Evolutionary conservation across 2,329 filamentous ascomycete genomes (phyloP), one percentile per base, ranked within the genome.

Genomic region (Rutstroemia sp.): DNA sequence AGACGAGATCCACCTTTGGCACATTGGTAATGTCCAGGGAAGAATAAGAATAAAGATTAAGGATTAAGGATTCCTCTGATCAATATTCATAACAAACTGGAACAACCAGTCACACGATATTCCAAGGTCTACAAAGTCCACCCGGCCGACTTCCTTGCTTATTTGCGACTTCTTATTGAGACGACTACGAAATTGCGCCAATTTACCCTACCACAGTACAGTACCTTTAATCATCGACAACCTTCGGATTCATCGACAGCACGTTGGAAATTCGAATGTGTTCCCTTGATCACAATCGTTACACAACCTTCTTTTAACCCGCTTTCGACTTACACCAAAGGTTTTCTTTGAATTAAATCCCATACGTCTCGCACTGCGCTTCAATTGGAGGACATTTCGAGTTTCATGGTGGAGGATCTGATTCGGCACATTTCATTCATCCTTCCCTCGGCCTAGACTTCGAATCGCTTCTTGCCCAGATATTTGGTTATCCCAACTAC

Each of bases 231-330:
- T 34, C 30, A 34, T 34, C 30, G 12, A 34, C 30, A 34, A 34
- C 30, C 9, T 12, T 34, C 30, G 12, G 12, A 10, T 12, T 34
- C 30, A n/a, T 42, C 53, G 53, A 55, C 53, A 56, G 42, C 53
- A 39, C 53, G 50, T 52, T 47, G 37, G 42, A 50, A 42, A 47
- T 44, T 27, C 23, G 46, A 42, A 50, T 55, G 53, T 50, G 46
- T 23, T 44, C 21, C 53, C 47, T 38, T 37, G 47, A 44, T 16
- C 47, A 37, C 21, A 30, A 45, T 42, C 16, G 53, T 56, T 52
- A 37, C 53, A 56, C 53, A 44, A 38, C 48, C 27, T 38, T 38
- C 53, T 44, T 50, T 49, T 37, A 49, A 42, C 34, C 21, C 52
- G 45, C 44, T 19, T 49, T 39, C n/a, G 37, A n/a, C 44, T 38